These are phyloP conservation scores for Pichia insulana DNA, from an alignment of 805 yeast species.

Conservation along the genomic window DNA sequence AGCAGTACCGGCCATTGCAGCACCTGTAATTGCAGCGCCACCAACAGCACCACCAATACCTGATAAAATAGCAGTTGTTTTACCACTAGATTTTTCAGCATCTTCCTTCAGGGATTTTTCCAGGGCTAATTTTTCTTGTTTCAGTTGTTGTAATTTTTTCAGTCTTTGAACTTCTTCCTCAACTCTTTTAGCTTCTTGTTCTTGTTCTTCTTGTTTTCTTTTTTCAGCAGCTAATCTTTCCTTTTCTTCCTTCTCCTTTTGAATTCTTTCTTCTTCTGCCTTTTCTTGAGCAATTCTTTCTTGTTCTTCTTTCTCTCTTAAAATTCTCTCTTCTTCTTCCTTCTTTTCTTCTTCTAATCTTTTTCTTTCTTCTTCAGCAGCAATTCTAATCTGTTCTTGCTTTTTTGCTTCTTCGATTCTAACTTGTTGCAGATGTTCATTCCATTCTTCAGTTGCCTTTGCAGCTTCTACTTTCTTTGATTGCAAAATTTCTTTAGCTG, in stretches of 20 bases:
- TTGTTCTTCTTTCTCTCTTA: constrained; percentile 24
- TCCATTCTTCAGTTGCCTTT: constrained; percentile 35
- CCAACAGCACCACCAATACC: constrained; percentile 13
- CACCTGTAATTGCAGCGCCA: constrained; percentile 17
- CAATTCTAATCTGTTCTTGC: constrained; percentile 35
- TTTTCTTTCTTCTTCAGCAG: constrained; percentile 31
- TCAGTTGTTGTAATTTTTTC: no score
- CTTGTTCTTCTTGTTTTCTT: neutral
- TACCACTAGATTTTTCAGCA: constrained; percentile 29
- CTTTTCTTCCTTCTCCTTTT: constrained; percentile 31
- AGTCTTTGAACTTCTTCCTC: no score
- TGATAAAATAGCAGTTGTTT: constrained; percentile 21
- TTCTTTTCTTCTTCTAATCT: constrained; percentile 33
- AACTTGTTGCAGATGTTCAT: constrained; percentile 35
- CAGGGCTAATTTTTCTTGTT: constrained; percentile 12
- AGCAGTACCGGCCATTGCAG: constrained; percentile 17
- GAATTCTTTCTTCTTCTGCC: constrained; percentile 23
- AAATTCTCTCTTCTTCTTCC: constrained; percentile 28
- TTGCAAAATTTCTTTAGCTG: constrained; percentile 31
- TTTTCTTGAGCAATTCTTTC: constrained; percentile 29
- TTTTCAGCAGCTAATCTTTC: constrained; percentile 31
- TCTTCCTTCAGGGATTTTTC: constrained; percentile 31
- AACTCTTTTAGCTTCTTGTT: no score
- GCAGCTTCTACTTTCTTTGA: constrained; percentile 34
- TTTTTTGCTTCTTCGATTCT: constrained; percentile 37